These are phyloP conservation scores for Metschnikowia santaceciliae DNA, from an alignment of 805 yeast genomes.

Conservation along the genomic window DNA sequence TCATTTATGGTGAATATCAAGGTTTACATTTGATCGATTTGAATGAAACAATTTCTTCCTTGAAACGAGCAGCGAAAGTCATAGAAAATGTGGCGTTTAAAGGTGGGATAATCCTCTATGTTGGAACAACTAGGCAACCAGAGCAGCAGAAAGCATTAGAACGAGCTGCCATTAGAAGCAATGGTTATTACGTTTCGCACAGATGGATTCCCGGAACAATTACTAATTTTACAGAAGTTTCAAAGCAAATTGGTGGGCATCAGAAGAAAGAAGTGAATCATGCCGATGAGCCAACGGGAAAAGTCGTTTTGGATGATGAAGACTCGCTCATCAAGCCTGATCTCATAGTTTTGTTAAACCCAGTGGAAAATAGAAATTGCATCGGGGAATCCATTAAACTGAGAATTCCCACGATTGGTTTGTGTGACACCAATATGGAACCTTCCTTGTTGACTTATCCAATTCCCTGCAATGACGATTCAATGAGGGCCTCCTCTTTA, in stretches of 20 bases:
- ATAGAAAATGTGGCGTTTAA: slow-evolving; percentile 73
- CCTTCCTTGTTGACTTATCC: slow-evolving; percentile 89
- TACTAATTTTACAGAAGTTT: slow-evolving; percentile 75
- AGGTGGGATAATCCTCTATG: slow-evolving; percentile 81
- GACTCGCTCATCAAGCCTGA: slow-evolving; percentile 76
- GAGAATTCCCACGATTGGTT: slow-evolving; percentile 88
- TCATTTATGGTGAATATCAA: slow-evolving; percentile 79
- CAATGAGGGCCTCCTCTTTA: slow-evolving; percentile 73
- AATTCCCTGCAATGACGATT: slow-evolving; percentile 94
- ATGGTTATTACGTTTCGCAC: slow-evolving; percentile 75
- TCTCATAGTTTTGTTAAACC: slow-evolving; percentile 79
- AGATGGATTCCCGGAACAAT: slow-evolving; percentile 96
- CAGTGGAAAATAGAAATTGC: slow-evolving; percentile 78
- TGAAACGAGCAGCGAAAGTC: slow-evolving; percentile 83
- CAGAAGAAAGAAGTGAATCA: slow-evolving; percentile 61
- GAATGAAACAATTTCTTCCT: slow-evolving; percentile 70
- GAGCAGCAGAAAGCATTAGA: slow-evolving; percentile 67
- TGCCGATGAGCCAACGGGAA: slow-evolving; percentile 62
- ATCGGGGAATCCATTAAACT: slow-evolving; percentile 75
- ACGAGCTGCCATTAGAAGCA: slow-evolving; percentile 71
- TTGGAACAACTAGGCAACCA: slow-evolving; percentile 75
- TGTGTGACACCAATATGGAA: slow-evolving; percentile 91
- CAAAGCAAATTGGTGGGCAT: slow-evolving; percentile 44
- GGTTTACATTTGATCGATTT: slow-evolving; percentile 90
- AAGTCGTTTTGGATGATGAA: slow-evolving; percentile 48